Percentiles rank a stretch among this genome's conserved stretches.
phyloP scores from a whole-genome alignment of 2,329 filamentous ascomycete genomes.

The Biscogniauxia marginata region DNA sequence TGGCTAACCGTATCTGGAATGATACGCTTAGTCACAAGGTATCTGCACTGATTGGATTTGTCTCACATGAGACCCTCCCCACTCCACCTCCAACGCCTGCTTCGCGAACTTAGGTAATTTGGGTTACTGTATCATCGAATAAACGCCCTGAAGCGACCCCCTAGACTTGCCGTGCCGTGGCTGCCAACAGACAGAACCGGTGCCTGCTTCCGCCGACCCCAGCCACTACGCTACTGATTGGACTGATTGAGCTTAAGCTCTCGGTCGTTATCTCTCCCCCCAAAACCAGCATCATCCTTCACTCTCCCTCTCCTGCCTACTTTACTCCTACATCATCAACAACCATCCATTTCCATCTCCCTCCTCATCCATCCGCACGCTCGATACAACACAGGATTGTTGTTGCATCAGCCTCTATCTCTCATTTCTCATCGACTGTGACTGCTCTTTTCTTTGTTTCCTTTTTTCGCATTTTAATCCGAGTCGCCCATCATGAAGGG shows the following conservation, averaged over 20 bases:
- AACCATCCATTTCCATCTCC: not conserved
- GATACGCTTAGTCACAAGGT: not conserved
- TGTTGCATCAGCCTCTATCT: not conserved
- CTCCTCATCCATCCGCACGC: not conserved
- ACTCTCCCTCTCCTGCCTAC: not conserved
- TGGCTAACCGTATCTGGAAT: not conserved
- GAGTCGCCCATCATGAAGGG: constrained; percentile 73
- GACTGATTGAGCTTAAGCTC: not conserved
- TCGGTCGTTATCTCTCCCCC: not conserved
- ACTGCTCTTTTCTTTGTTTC: not conserved
- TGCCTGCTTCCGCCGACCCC: not conserved
- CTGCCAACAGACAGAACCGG: not conserved
- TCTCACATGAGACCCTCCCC: not conserved
- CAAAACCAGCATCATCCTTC: not conserved
- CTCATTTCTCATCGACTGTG: constrained; percentile 1
- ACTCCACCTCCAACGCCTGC: not conserved
- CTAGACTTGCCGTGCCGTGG: not conserved
- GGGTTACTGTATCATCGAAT: too few species aligned
- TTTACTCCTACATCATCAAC: not conserved
- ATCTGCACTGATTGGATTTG: not conserved
- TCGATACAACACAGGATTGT: not conserved
- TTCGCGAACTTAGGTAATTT: too few species aligned
- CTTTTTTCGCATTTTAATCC: constrained; percentile 1
- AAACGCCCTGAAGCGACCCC: too few species aligned
- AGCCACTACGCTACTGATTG: too few species aligned